Evolutionary conservation across 2,329 filamentous ascomycete genomes (phyloP).

Genomic region (Tolypocladium tundrense): DNA sequence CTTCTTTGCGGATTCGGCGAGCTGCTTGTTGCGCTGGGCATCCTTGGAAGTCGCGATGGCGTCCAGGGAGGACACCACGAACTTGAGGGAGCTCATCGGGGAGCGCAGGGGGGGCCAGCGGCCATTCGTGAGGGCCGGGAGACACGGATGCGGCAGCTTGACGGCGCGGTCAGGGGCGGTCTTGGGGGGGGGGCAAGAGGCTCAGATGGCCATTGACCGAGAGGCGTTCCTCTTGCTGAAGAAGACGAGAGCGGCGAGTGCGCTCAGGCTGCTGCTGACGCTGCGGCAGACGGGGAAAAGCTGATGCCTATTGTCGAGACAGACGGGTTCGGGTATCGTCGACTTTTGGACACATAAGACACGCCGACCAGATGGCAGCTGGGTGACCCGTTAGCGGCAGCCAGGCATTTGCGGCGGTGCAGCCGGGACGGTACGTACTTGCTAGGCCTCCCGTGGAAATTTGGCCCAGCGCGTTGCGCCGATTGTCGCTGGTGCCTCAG

Average conservation of each 20-base stretch:
- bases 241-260: neutral
- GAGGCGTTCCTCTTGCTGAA: neutral
- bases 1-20: slow-evolving; percentile 70
- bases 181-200: neutral
- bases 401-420: neutral
- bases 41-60: slow-evolving; percentile 87
- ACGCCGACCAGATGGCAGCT: neutral
- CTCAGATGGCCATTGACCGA: neutral
- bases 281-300: neutral
- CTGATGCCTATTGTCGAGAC: neutral
- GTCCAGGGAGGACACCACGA: slow-evolving; percentile 88
- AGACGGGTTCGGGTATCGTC: neutral
- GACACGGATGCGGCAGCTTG: neutral
- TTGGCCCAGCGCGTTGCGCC: neutral
- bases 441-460: neutral
- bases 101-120: slow-evolving; percentile 32
- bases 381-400: neutral
- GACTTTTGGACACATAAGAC: neutral
- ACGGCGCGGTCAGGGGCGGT: neutral
- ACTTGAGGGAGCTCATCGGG: slow-evolving; percentile 87
- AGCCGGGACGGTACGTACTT: neutral
- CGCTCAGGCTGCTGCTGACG: neutral
- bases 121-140: slow-evolving; percentile 31
- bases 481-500: neutral
- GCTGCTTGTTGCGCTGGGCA: slow-evolving; percentile 73